These are phyloP conservation scores for Karstenula rhodostoma DNA, from an alignment of 2,329 filamentous ascomycete genomes.

Conservation along the genomic window DNA sequence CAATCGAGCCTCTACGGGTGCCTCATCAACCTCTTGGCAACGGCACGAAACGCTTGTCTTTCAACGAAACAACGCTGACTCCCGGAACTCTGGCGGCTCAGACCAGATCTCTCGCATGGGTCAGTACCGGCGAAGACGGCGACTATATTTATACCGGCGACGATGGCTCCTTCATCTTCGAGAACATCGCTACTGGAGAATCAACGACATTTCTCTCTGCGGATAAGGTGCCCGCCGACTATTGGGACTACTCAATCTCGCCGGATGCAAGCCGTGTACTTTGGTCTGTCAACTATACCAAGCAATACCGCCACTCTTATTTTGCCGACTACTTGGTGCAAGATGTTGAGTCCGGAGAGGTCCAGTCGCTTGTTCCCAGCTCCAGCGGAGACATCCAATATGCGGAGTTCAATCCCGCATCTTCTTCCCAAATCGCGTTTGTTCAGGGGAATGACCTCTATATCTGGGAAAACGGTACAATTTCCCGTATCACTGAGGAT, in stretches of 20 bases:
- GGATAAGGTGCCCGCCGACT: slow-evolving; percentile 63
- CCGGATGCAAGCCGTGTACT: slow-evolving; percentile 66
- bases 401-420: slow-evolving; percentile 65
- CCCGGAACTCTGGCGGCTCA: slow-evolving; percentile 52
- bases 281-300: slow-evolving; percentile 71
- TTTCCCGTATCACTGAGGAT: slow-evolving; percentile 66
- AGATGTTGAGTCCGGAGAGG: slow-evolving; percentile 65
- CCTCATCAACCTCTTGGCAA: slow-evolving; percentile 65
- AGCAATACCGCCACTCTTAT: slow-evolving; percentile 74
- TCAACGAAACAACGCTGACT: slow-evolving; percentile 65
- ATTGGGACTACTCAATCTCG: slow-evolving; percentile 68
- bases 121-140: slow-evolving; percentile 66
- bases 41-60: slow-evolving; percentile 65
- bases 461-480: slow-evolving; percentile 63
- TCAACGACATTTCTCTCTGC: slow-evolving; percentile 66
- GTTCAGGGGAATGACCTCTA: slow-evolving; percentile 73
- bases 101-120: slow-evolving; percentile 63
- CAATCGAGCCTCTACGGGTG: slow-evolving; percentile 60
- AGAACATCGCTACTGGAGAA: slow-evolving; percentile 67
- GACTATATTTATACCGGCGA: slow-evolving; percentile 64
- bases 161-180: slow-evolving; percentile 65
- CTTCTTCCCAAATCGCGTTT: slow-evolving; percentile 68
- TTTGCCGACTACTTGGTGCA: slow-evolving; percentile 72
- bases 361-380: slow-evolving; percentile 64
- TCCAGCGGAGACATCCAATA: slow-evolving; percentile 73